Conservation (phyloP, 345 rosid species). For the Gossypium mustelinum region DNA sequence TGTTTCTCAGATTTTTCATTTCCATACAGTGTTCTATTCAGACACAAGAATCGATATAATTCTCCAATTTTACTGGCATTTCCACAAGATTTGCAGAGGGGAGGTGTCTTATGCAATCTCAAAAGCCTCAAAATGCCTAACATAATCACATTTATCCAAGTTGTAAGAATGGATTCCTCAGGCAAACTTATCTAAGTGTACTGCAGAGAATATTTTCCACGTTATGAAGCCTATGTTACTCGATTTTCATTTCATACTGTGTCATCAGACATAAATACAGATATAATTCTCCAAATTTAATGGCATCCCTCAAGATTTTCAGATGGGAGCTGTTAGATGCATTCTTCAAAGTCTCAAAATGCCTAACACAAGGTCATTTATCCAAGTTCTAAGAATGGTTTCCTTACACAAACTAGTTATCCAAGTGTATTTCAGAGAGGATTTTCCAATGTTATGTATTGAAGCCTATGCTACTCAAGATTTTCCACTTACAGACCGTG, state of each 20-base stretch:
- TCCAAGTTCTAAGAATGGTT: background rate
- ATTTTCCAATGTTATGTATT: background rate
- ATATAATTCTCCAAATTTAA: background rate
- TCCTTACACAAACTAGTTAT: background rate
- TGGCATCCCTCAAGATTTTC: background rate
- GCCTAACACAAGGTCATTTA: background rate
- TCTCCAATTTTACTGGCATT: background rate
- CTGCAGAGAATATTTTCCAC: background rate
- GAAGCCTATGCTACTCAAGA: background rate
- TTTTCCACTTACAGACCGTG: background rate
- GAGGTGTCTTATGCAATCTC: too few species aligned
- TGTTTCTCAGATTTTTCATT: background rate
- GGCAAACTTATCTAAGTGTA: background rate
- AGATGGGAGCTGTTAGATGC: background rate
- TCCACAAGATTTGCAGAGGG: too few species aligned
- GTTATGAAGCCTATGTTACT: background rate
- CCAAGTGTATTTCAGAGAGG: background rate
- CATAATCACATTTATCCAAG: conserved; percentile 1
- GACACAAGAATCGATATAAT: background rate
- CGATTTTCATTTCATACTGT: background rate
- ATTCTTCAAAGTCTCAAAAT: background rate
- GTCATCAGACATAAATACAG: background rate
- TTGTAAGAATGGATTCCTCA: background rate
- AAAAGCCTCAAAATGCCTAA: background rate
- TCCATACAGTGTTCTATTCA: background rate